phyloP scores from a whole-genome alignment of 1,284 basidiomycete species.

The Fereydounia khargensis region DNA sequence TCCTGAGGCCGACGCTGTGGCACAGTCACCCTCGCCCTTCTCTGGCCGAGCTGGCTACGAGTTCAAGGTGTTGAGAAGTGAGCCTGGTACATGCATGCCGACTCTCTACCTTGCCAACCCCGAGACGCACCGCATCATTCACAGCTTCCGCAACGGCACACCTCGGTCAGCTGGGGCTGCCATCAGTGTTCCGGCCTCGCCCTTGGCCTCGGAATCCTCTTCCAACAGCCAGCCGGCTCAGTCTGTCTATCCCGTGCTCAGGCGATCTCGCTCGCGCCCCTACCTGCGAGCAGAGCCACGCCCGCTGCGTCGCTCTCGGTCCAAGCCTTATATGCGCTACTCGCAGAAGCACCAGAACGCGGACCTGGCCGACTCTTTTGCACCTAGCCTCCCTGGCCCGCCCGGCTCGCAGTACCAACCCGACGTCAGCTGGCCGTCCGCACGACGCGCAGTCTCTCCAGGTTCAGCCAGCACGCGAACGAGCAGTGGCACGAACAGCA shows the following conservation, averaged over 20 bases:
- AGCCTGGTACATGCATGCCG: conserved; percentile 8
- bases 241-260: conserved; percentile 11
- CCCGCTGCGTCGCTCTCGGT: conserved; percentile 24
- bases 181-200: too few relatives aligned
- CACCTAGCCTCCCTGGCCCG: conserved; percentile 30
- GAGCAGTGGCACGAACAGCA: conserved; percentile 15
- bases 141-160: conserved; percentile 6
- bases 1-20: neutral
- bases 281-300: conserved; percentile 13
- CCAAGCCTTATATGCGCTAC: conserved; percentile 18
- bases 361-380: conserved; percentile 8
- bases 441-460: conserved; percentile 8
- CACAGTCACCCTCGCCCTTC: conserved; percentile 11
- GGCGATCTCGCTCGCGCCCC: conserved; percentile 27
- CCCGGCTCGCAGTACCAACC: conserved; percentile 13
- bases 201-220: neutral
- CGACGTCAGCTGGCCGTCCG: conserved; percentile 30
- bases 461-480: conserved; percentile 10
- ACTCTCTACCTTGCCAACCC: conserved; percentile 35
- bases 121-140: conserved; percentile 29
- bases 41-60: conserved; percentile 38
- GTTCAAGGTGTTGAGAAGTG: conserved; percentile 31
- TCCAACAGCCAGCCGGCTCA: neutral
- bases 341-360: conserved; percentile 6
- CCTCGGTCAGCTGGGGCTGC: too few relatives aligned